phyloP scores from a whole-genome alignment of 75 land plant species.

The Picea glauca region DNA sequence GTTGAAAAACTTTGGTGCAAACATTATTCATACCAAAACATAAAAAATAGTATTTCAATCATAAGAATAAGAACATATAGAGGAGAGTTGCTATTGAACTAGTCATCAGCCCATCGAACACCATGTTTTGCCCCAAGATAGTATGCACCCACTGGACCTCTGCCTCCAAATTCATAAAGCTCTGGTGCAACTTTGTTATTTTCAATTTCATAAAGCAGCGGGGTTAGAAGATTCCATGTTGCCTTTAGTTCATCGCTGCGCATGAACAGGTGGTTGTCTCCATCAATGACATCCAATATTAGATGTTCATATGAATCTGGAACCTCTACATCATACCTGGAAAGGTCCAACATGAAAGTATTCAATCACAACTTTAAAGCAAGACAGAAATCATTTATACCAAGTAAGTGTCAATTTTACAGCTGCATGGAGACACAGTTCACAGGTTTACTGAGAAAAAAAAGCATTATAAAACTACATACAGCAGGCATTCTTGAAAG shows the following conservation, averaged over 20 bases:
- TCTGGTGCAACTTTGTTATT: constrained; percentile 61
- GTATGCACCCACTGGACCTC: constrained; percentile 83
- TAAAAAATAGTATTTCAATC: too few species aligned
- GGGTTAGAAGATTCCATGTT: constrained; percentile 69
- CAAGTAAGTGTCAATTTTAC: neutral
- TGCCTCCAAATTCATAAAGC: constrained; percentile 64
- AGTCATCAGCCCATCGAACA: constrained; percentile 65
- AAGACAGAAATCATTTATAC: neutral
- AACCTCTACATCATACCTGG: constrained; percentile 64
- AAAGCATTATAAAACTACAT: neutral
- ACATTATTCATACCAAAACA: too few species aligned
- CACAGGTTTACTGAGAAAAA: neutral
- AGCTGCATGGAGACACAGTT: neutral
- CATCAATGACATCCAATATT: constrained; percentile 73
- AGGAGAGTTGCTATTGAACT: too few species aligned
- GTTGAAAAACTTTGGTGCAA: too few species aligned
- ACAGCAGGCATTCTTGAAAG: neutral
- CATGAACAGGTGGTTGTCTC: constrained; percentile 82
- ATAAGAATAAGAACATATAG: too few species aligned
- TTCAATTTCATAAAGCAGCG: constrained; percentile 69
- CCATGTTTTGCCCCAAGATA: constrained; percentile 82
- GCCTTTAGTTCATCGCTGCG: constrained; percentile 82
- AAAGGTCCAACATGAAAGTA: neutral
- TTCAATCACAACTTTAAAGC: neutral
- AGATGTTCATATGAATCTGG: constrained; percentile 32